Evolutionary conservation across 441 rosid species (phyloP).

Genomic region (Arabidopsis lyrata): DNA sequence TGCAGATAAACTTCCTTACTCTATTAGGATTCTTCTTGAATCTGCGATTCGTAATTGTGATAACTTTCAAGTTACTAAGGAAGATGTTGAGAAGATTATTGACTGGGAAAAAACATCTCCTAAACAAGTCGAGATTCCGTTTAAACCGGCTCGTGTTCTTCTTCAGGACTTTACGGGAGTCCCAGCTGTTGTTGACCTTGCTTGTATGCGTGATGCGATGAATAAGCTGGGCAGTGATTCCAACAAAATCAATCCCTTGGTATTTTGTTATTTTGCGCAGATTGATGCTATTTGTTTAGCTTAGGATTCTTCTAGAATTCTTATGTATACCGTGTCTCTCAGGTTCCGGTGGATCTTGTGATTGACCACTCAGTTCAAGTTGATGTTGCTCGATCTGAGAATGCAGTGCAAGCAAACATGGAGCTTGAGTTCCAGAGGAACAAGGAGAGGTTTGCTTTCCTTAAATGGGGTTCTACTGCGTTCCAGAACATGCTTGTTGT

Average conservation of each 20-base stretch:
- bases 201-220: conserved; percentile 99
- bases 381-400: conserved; percentile 93
- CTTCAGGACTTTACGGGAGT: conserved; percentile 99
- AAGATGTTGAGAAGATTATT: conserved; percentile 93
- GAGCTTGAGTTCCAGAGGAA: conserved; percentile 96
- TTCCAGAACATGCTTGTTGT: conserved; percentile 98
- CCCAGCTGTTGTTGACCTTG: conserved; percentile 99
- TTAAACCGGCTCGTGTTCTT: conserved; percentile 99
- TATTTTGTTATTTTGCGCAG: conserved; percentile 13
- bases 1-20: conserved; percentile 92
- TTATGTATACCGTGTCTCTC: background rate
- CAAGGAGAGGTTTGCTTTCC: conserved; percentile 97
- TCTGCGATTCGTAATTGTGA: conserved; percentile 98
- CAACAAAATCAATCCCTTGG: conserved; percentile 95
- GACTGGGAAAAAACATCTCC: conserved; percentile 96
- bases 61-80: conserved; percentile 96
- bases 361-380: conserved; percentile 99
- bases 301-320: conserved; percentile 15
- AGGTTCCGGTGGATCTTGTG: conserved; percentile 99
- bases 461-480: conserved; percentile 96
- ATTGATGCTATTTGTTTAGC: conserved; percentile 2
- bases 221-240: conserved; percentile 89
- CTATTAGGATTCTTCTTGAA: conserved; percentile 94
- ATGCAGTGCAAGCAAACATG: conserved; percentile 97
- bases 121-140: conserved; percentile 97